phyloP scores from a whole-genome alignment of 1,284 basidiomycete genomes.

The Leccinum fuscescens region DNA sequence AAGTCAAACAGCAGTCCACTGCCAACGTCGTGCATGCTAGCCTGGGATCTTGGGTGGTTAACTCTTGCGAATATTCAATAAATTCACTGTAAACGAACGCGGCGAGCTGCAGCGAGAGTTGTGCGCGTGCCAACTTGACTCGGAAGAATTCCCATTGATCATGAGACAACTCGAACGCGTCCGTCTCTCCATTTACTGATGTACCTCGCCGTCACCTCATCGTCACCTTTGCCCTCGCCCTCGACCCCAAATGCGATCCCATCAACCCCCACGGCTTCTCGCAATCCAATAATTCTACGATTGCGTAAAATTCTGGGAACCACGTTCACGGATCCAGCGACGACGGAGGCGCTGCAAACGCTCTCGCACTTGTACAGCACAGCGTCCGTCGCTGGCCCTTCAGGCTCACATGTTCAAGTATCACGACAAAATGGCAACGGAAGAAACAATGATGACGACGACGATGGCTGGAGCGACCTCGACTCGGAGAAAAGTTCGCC shows the following conservation, averaged over 20 bases:
- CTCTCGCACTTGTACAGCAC: constrained; percentile 73
- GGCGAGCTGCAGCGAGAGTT: too few relatives aligned
- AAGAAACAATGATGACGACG: constrained; percentile 28
- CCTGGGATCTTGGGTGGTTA: too few relatives aligned
- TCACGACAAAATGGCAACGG: constrained; percentile 17
- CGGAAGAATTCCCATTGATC: too few relatives aligned
- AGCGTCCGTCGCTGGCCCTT: not conserved
- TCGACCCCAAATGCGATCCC: not conserved
- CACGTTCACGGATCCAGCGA: constrained; percentile 80
- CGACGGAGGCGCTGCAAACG: constrained; percentile 78
- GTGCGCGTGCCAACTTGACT: too few relatives aligned
- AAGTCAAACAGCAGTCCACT: too few relatives aligned
- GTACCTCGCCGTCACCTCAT: not conserved
- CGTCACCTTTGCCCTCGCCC: not conserved
- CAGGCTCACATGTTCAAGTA: constrained; percentile 3
- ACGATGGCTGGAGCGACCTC: constrained; percentile 33
- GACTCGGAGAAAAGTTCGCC: constrained; percentile 13
- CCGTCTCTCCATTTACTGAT: not conserved
- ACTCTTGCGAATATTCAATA: too few relatives aligned
- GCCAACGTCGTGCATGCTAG: too few relatives aligned
- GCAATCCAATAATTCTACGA: constrained; percentile 77
- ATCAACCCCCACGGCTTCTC: constrained; percentile 9
- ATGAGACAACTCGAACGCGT: too few relatives aligned
- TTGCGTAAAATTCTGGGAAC: constrained; percentile 86
- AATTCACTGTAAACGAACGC: too few relatives aligned